Evolutionary conservation across 2,329 filamentous ascomycete genomes (phyloP).

Genomic region (Alternaria gaisen): DNA sequence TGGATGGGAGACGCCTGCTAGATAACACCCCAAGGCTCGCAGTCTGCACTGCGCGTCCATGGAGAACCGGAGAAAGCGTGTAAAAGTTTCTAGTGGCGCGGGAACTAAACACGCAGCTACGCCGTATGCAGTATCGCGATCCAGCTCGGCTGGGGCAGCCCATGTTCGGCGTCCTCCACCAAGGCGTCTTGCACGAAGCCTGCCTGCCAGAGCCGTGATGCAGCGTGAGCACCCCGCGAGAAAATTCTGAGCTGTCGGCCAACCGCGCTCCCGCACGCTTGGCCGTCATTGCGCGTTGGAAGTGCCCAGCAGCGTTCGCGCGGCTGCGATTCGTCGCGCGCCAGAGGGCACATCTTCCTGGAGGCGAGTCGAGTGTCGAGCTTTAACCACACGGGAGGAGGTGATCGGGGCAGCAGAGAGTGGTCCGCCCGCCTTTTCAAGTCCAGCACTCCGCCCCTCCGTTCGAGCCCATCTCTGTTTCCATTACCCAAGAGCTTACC

Average conservation of each 20-base stretch:
- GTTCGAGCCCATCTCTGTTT: constrained; percentile 48
- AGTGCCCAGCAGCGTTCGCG: constrained; percentile 23
- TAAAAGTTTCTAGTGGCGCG: constrained; percentile 28
- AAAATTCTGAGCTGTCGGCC: constrained; percentile 39
- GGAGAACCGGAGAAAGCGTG: constrained; percentile 49
- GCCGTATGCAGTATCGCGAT: constrained; percentile 18
- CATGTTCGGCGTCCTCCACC: constrained; percentile 28
- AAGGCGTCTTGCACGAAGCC: constrained; percentile 21
- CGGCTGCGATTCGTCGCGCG: constrained; percentile 35
- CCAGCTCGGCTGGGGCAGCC: constrained; percentile 30
- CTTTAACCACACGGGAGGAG: constrained; percentile 29
- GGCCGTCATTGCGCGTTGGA: constrained; percentile 27
- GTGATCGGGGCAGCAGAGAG: constrained; percentile 31
- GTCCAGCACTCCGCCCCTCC: constrained; percentile 47
- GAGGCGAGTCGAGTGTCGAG: constrained; percentile 13
- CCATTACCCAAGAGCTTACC: constrained; percentile 60
- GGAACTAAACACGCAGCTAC: constrained; percentile 28
- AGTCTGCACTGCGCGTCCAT: constrained; percentile 17
- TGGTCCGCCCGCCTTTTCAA: constrained; percentile 47
- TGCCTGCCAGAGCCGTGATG: constrained; percentile 18
- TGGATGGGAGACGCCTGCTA: constrained; percentile 1
- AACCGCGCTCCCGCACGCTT: constrained; percentile 31
- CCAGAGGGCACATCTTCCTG: constrained; percentile 19
- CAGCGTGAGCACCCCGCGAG: constrained; percentile 34
- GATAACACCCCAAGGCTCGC: constrained; percentile 1